phyloP scores from a whole-genome alignment of 1,139 yeast genomes.

The Saccharomycopsis hybrid region DNA sequence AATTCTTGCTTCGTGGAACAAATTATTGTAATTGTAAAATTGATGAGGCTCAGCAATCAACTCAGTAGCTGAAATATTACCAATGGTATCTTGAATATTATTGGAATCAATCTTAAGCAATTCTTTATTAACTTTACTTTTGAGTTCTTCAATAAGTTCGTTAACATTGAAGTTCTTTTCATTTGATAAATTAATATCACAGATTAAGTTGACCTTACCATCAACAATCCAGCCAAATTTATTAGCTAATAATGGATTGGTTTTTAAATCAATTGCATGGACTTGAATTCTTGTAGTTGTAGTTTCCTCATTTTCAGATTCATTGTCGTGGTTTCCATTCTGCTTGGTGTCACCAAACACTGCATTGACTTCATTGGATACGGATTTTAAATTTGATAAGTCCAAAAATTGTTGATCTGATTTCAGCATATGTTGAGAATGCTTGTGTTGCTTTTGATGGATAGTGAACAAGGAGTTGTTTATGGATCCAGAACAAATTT shows the following conservation, averaged over 20 bases:
- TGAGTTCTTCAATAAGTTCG: constrained; percentile 21
- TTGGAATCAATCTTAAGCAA: constrained; percentile 21
- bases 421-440: not conserved
- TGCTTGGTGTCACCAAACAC: not conserved
- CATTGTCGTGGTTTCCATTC: not conserved
- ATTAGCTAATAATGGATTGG: constrained; percentile 26
- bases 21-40: constrained; percentile 6
- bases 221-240: constrained; percentile 65
- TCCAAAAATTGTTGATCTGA: not conserved
- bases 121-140: constrained; percentile 28
- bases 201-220: constrained; percentile 63
- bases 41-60: constrained; percentile 25
- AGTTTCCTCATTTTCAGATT: constrained; percentile 1
- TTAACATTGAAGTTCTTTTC: constrained; percentile 26
- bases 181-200: constrained; percentile 64
- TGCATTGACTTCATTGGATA: not conserved
- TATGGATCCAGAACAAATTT: constrained; percentile 63
- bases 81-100: not conserved
- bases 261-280: constrained; percentile 26
- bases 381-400: not conserved
- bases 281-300: constrained; percentile 18
- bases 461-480: constrained; percentile 70
- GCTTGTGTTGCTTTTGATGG: constrained; percentile 46
- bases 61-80: not conserved
- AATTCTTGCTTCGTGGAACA: constrained; percentile 6